Conservation (phyloP, 495 filamentous ascomycete species). For the Clohesyomyces aquaticus region DNA sequence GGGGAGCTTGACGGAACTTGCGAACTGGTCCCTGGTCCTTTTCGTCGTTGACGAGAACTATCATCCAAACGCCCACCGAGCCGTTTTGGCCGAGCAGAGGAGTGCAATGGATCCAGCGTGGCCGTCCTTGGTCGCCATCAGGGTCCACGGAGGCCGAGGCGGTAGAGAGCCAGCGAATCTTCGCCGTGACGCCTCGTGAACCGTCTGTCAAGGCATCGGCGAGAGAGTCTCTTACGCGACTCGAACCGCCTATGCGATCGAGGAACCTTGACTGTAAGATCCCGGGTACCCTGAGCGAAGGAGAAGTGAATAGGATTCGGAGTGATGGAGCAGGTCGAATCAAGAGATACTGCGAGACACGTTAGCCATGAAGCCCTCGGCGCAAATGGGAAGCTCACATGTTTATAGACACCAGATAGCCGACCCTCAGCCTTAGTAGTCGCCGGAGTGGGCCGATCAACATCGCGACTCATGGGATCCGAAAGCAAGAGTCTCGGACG, state of each 20-base stretch:
- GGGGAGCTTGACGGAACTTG: constrained; percentile 25
- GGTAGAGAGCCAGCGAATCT: constrained; percentile 60
- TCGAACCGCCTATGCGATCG: constrained; percentile 60
- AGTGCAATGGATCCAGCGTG: constrained; percentile 68
- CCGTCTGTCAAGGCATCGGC: constrained; percentile 58
- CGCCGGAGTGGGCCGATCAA: constrained; percentile 10
- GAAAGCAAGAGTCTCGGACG: constrained; percentile 48
- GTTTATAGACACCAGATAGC: constrained; percentile 53
- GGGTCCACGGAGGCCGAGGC: constrained; percentile 43
- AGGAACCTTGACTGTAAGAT: constrained; percentile 68
- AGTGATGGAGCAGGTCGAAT: constrained; percentile 64
- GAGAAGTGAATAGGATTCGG: constrained; percentile 67
- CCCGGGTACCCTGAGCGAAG: constrained; percentile 65
- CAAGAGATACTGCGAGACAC: constrained; percentile 58
- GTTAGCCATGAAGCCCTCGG: constrained; percentile 2
- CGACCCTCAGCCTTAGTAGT: constrained; percentile 37
- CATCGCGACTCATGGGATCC: constrained; percentile 37
- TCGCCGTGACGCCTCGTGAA: constrained; percentile 59
- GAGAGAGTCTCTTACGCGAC: constrained; percentile 57
- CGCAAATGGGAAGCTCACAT: constrained; percentile 32
- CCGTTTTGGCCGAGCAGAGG: constrained; percentile 62
- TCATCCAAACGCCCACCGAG: constrained; percentile 68
- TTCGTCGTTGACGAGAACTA: constrained; percentile 63
- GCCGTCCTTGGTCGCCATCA: constrained; percentile 52
- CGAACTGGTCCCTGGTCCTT: constrained; percentile 10